Evolutionary conservation across 805 yeast species (phyloP).

Genomic region (Candida arabinofermentans): DNA sequence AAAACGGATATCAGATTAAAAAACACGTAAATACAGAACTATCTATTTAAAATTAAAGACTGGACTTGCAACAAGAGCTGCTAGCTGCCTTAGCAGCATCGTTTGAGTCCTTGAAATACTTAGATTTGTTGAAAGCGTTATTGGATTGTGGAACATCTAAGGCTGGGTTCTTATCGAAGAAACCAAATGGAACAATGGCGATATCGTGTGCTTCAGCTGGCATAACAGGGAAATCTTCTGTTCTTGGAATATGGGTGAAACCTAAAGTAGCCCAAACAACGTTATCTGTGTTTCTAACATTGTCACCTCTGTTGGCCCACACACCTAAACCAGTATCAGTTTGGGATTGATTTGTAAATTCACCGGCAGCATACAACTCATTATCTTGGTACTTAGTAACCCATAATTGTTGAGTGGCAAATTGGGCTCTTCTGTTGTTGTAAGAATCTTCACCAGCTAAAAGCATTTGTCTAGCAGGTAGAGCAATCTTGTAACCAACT

Average conservation of each 20-base stretch:
- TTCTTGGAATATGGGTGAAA: constrained; percentile 76
- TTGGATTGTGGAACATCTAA: constrained; percentile 71
- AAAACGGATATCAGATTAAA: neutral
- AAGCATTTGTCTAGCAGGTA: constrained; percentile 76
- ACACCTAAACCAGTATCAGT: constrained; percentile 64
- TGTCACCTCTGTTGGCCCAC: constrained; percentile 67
- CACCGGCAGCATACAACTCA: constrained; percentile 77
- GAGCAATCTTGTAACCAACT: constrained; percentile 68
- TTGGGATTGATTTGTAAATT: constrained; percentile 77
- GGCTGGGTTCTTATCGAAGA: constrained; percentile 76
- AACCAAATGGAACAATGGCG: constrained; percentile 64
- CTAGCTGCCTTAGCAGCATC: constrained; percentile 13
- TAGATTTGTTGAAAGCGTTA: constrained; percentile 64
- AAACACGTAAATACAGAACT: neutral
- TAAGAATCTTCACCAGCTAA: constrained; percentile 59
- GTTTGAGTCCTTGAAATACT: constrained; percentile 31
- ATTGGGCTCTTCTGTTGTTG: constrained; percentile 68
- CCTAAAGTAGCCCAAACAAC: constrained; percentile 83
- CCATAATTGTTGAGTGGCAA: constrained; percentile 78
- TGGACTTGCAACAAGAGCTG: constrained; percentile 31
- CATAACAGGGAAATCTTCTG: constrained; percentile 89
- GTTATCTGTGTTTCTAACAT: constrained; percentile 68
- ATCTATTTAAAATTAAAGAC: constrained; percentile 26
- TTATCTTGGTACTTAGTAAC: constrained; percentile 74
- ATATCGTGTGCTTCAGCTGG: constrained; percentile 76